Conservation (phyloP, 148 eudicot genomes). For the Vaccinium macrocarpon region DNA sequence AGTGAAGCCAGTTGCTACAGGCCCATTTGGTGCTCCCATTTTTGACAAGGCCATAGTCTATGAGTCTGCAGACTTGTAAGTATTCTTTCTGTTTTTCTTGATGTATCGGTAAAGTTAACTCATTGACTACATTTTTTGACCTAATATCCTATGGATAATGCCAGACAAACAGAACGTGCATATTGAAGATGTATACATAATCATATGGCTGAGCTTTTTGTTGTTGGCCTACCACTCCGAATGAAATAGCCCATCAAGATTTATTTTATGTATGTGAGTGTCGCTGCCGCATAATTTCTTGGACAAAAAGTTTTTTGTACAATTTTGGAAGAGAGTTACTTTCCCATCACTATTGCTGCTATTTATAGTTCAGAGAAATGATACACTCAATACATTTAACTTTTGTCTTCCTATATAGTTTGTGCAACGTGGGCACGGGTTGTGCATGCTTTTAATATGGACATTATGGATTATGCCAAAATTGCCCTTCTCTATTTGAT, state of each 20-base stretch:
- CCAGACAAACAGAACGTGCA: not conserved
- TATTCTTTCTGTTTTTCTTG: not conserved
- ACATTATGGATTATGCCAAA: not conserved
- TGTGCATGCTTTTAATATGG: not conserved
- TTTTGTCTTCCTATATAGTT: not conserved
- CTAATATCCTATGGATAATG: not conserved
- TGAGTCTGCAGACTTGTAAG: slow-evolving; percentile 73
- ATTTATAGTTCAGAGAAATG: too few relatives aligned
- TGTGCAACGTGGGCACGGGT: not conserved
- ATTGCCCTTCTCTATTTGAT: not conserved
- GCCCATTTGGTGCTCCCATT: slow-evolving; percentile 95
- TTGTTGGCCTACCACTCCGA: not conserved
- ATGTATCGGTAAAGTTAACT: not conserved
- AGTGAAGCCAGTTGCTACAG: slow-evolving; percentile 78
- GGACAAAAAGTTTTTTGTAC: not conserved
- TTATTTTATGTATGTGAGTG: not conserved
- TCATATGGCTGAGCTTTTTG: not conserved
- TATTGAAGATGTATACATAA: not conserved
- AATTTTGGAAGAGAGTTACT: not conserved
- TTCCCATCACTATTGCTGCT: not conserved
- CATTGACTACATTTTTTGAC: not conserved
- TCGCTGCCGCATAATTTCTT: not conserved
- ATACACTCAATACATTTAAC: too few relatives aligned
- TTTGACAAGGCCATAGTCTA: slow-evolving; percentile 86
- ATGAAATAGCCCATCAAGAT: not conserved